Conservation (phyloP, 345 rosid species). For the thale cress (Arabidopsis thaliana) region TAIR10.1 NC_003076.8:15815001-15815500, state of each 20-base stretch:
- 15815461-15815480: slow-evolving; percentile 70
- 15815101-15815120: background rate
- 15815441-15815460: slow-evolving; percentile 76
- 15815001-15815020: slow-evolving; percentile 24
- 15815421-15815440: slow-evolving; percentile 67
- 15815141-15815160: slow-evolving; percentile 10
- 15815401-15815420: slow-evolving; percentile 79
- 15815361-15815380: slow-evolving; percentile 75
- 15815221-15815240: slow-evolving; percentile 37
- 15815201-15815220: slow-evolving; percentile 24
- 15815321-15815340: slow-evolving; percentile 38
- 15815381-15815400: slow-evolving; percentile 76
- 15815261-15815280: slow-evolving; percentile 55
- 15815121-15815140: background rate
- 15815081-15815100: background rate
- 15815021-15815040: background rate
- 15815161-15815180: background rate
- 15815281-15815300: slow-evolving; percentile 47
- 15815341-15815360: slow-evolving; percentile 53
- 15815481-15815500: slow-evolving; percentile 70
- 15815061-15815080: background rate
- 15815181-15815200: background rate
- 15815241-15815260: slow-evolving; percentile 33
- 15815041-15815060: slow-evolving; percentile 38
- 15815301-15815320: slow-evolving; percentile 47